phyloP scores from a whole-genome alignment of 83 land plant species.

The Picea mariana region DNA sequence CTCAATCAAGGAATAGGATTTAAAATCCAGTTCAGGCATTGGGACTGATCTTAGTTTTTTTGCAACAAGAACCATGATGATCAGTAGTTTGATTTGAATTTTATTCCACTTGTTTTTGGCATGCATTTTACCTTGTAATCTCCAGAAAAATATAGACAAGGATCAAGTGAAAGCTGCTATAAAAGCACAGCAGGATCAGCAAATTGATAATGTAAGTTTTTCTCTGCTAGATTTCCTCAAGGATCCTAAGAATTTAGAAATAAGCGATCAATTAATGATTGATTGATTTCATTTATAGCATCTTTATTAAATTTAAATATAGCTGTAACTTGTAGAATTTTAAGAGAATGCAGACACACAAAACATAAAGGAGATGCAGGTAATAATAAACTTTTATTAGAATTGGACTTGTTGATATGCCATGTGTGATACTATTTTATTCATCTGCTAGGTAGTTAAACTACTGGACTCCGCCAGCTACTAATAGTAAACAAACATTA shows the following conservation, averaged over 20 bases:
- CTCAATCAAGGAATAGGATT: not conserved
- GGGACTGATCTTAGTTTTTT: not conserved
- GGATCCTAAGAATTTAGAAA: not conserved
- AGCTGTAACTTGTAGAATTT: not conserved
- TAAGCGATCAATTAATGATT: not conserved
- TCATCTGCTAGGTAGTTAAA: no score
- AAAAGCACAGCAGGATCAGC: slow-evolving; percentile 97
- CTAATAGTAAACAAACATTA: no score
- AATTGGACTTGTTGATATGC: no score
- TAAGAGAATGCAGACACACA: slow-evolving; percentile 2
- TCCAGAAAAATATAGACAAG: slow-evolving; percentile 81
- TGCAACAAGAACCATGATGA: not conserved
- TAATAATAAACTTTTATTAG: no score
- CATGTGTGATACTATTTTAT: no score
- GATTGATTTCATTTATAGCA: not conserved
- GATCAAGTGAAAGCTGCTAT: slow-evolving; percentile 99
- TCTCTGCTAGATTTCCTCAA: not conserved
- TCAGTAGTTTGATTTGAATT: not conserved
- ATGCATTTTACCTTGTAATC: not conserved
- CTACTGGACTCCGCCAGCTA: no score
- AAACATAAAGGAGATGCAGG: no score
- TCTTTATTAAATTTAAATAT: not conserved
- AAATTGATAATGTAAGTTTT: slow-evolving; percentile 84
- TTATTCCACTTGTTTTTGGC: not conserved
- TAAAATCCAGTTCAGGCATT: not conserved